Evolutionary conservation across 371 early-diverging fungal species (phyloP), one percentile per base, ranked within the genome.

Genomic region (Mortierella sp.): DNA sequence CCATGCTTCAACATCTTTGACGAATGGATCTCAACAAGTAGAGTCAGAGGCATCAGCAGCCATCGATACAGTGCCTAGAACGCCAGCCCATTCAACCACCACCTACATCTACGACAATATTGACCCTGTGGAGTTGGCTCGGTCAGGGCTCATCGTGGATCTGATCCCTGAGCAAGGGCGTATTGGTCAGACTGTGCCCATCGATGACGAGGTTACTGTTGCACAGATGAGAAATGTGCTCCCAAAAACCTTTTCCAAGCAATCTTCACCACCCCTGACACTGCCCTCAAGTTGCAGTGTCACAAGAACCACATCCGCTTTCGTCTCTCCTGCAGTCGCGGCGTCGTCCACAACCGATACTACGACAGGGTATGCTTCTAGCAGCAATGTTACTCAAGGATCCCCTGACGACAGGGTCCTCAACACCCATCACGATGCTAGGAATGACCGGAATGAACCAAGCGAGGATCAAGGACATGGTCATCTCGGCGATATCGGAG

Each of bases 181-280:
- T 23, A 41, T 49, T 9, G 24, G 34, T 28, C 59, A 49, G 26
- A 59, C 61, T 21, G 38, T 28, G n/a, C 24, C 31, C 14, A 43
- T 16, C 26, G 46, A 58, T 28, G 34, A 64, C 26, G 64, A 70
- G 38, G 18, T 52, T 31, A 26, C 49, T 18, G 64, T 63, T 23
- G 60, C 64, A 59, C 71, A 70, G 51, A 34, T 48, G 55, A 42
- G 42, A 41, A 47, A 31, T 43, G 58, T 58, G 24, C 38, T 45
- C 42, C 58, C 63, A 38, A 52, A 34, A 26, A 27, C 56, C 43
- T 21, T 41, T 55, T 21, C 16, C 51, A 58, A 19, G 59, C 42
- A 24, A 1, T 55, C 57, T 4, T 34, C 57, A n/a, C 56, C 66
- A n/a, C 61, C 72, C 50, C 54, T 71, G 61, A 65, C 61, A 41